Evolutionary conservation across 2,329 filamentous ascomycete genomes (phyloP), one percentile per base, ranked within the genome.

Genomic region (Sphaerulina vaccinii): DNA sequence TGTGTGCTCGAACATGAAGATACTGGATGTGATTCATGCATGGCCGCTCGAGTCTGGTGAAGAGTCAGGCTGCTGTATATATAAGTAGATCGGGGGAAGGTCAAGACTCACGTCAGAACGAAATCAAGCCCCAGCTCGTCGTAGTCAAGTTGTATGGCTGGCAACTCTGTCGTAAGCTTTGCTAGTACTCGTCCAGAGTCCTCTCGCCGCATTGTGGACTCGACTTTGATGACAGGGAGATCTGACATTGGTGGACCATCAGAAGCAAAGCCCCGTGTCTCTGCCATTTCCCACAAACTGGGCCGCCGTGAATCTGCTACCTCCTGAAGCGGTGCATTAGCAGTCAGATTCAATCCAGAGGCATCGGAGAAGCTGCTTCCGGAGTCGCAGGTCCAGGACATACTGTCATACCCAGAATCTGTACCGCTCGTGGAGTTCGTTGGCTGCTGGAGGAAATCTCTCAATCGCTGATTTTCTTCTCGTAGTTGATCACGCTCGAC

Each of bases 1-100:
- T 61, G 52, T 61, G 59, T 8, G 59, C 59, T 37, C 59, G 52
- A 23, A 61, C 55, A 41, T 57, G 55, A 11, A 61, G 49, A 35
- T 59, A 61, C 33, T 61, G 59, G 13, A 57, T 54, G 36, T 61
- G 59, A 3, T 49, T 49, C 54, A 61, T 59, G 33, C 59, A 61
- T 2, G 59, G 57, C 15, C 56, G 45, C 43, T 61, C 59, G 27
- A 61, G 51, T 10, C 59, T 61, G 19, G 6, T n/a, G 38, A 15
- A 16, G 16, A 19, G 36, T 22, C 36, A 39, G 36, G 3, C 8
- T 37, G 5, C n/a, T 37, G 3, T 5, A 15, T 5, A 19, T 21
- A 37, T 54, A n/a, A 51, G 44, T 38, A n/a, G 13, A 29, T 6
- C 7, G 7, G 23, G 13, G 15, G 10, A 27, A 44, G 8, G 15